These are phyloP conservation scores for Ottelia alismoides DNA, from an alignment of 106 monocot species.

Conservation along the genomic window DNA sequence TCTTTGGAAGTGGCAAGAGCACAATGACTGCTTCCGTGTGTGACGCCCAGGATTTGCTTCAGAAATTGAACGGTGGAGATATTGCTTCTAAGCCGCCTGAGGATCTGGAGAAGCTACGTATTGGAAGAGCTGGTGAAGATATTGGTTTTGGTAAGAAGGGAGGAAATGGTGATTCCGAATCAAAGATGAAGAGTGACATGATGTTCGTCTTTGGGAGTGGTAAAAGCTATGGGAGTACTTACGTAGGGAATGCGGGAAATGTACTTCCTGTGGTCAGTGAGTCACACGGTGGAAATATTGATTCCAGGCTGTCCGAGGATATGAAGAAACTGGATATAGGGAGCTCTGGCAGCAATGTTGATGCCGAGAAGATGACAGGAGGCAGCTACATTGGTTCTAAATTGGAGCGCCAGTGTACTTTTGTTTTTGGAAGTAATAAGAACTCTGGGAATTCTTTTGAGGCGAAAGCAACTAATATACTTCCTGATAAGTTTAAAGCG, in stretches of 20 bases:
- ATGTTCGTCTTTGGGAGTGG: slow-evolving; percentile 7
- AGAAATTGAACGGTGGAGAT: too few relatives aligned
- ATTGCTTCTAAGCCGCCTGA: too few relatives aligned
- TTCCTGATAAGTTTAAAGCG: too few relatives aligned
- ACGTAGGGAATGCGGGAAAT: too few relatives aligned
- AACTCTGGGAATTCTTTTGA: neutral
- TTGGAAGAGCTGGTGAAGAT: slow-evolving; percentile 5
- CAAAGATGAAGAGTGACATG: neutral
- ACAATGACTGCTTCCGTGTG: too few relatives aligned
- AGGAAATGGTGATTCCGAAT: neutral
- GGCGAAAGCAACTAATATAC: too few relatives aligned
- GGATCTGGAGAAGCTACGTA: slow-evolving; percentile 13
- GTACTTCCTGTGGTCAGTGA: neutral
- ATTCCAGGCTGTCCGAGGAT: slow-evolving; percentile 10
- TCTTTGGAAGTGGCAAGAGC: too few relatives aligned
- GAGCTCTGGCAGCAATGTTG: neutral
- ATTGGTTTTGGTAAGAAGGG: neutral
- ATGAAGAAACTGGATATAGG: slow-evolving; percentile 16
- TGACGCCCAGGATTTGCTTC: too few relatives aligned
- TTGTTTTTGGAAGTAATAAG: neutral
- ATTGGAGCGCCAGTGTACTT: neutral
- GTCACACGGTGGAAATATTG: neutral
- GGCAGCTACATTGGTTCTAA: neutral
- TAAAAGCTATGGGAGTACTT: too few relatives aligned
- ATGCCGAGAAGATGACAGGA: neutral